Evolutionary conservation across 2,329 filamentous ascomycete genomes (phyloP), one percentile per base, ranked within the genome.

Genomic region (Aspergillus tanneri): DNA sequence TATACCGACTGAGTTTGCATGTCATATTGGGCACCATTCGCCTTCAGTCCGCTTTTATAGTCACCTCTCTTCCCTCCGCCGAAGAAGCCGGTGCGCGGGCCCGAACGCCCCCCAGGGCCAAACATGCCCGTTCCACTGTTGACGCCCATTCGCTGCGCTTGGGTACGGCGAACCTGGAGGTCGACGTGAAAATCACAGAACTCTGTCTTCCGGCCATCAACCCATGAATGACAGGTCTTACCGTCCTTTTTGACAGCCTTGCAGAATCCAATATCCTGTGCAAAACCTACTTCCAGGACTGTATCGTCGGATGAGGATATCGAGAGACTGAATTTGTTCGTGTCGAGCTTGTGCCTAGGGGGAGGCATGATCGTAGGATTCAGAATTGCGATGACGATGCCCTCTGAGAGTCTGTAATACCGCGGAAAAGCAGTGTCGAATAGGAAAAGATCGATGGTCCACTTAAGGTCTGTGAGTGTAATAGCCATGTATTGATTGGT

Each of bases 101-200:
- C 65, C 22, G 63, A 64, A 34, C 65, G 60, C 35, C 65, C 67
- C 38, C 65, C 68, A 34, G 63, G 66, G 24, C 65, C 71, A 53
- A 75, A 75, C 41, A 78, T 72, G 19, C 77, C 77, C 3, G 79
- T 80, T 68, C 84, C 86, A 10, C 78, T 81, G 63, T 91, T 95
- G 52, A 96, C 79, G 62, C 95, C 90, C 75, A 91, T 85, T 27
- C 91, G 80, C 1, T 78, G 76, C 9, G 82, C 76, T 23, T 82
- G 77, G 63, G 83, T 81, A 64, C 88, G 91, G 46, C 84, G 81
- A 3, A 97, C 74, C 21, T 89, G 86, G 21, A 89, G 76, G 59
- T 95, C 90, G 57, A 95, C 83, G 69, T 99, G 93, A 59, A 87
- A 99, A 56, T 96, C 90, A 72, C 93, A 99, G 65, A 87, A 89